Percentiles rank a stretch among this genome's conserved stretches.
phyloP scores from a whole-genome alignment of 140 eudicot genomes.

The Ambrosia hybrid region DNA sequence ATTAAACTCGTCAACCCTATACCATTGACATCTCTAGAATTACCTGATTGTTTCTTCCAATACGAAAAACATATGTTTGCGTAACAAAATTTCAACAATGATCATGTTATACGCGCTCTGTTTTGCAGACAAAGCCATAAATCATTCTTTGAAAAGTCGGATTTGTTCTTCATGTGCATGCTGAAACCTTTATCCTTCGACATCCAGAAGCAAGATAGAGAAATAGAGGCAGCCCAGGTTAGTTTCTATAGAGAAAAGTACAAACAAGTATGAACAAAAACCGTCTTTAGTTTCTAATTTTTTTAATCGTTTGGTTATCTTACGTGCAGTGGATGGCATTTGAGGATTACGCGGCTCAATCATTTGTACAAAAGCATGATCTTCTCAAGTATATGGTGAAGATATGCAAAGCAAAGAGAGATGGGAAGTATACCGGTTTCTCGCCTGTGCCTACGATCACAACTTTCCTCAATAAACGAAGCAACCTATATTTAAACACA shows the following conservation, averaged over 20 bases:
- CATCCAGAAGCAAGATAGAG: slow-evolving; percentile 75
- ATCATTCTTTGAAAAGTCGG: slow-evolving; percentile 83
- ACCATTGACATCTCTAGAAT: neutral
- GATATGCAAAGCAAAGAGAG: slow-evolving; percentile 61
- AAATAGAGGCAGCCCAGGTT: slow-evolving; percentile 93
- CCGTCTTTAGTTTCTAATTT: neutral
- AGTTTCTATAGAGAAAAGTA: neutral
- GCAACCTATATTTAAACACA: slow-evolving; percentile 58
- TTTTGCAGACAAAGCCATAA: slow-evolving; percentile 82
- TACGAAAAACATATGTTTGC: neutral
- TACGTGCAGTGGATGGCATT: slow-evolving; percentile 78
- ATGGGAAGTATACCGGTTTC: slow-evolving; percentile 59
- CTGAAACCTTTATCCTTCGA: slow-evolving; percentile 69
- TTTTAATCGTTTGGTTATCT: neutral
- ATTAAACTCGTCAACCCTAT: neutral
- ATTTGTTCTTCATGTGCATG: slow-evolving; percentile 85
- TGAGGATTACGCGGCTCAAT: slow-evolving; percentile 71
- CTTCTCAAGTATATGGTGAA: slow-evolving; percentile 55
- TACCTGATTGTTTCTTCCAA: neutral
- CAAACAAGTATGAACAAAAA: neutral
- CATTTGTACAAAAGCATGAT: slow-evolving; percentile 61
- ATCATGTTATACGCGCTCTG: neutral
- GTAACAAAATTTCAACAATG: neutral
- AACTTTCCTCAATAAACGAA: slow-evolving; percentile 39
- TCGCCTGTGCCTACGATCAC: slow-evolving; percentile 52